Evolutionary conservation across 2,329 filamentous ascomycete species (phyloP).

Genomic region (Xylariaceae sp.): DNA sequence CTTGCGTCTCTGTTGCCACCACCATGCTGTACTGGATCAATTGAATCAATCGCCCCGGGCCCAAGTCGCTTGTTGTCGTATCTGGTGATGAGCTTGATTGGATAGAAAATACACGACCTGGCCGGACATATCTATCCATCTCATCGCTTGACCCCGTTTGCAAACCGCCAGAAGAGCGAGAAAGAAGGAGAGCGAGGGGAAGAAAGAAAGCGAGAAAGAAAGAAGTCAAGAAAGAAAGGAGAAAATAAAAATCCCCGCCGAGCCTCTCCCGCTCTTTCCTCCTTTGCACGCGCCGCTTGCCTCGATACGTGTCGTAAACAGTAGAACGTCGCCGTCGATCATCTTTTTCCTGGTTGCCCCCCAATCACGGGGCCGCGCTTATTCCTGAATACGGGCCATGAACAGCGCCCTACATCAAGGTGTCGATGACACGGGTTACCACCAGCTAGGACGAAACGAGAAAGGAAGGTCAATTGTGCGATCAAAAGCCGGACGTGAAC

Average conservation of each 20-base stretch:
- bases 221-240: background rate
- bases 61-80: background rate
- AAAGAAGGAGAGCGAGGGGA: background rate
- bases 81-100: slow-evolving; percentile 14
- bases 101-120: slow-evolving; percentile 9
- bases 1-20: background rate
- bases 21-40: slow-evolving; percentile 11
- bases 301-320: background rate
- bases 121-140: slow-evolving; percentile 4
- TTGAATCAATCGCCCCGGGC: slow-evolving; percentile 12
- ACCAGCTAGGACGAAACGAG: slow-evolving; percentile 7
- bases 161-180: background rate
- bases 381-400: slow-evolving; percentile 9
- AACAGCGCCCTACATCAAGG: slow-evolving; percentile 7
- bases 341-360: background rate
- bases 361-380: slow-evolving; percentile 2
- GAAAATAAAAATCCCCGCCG: background rate
- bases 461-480: background rate
- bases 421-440: slow-evolving; percentile 14
- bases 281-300: background rate
- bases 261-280: background rate
- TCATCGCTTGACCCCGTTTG: slow-evolving; percentile 1
- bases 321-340: background rate
- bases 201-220: background rate
- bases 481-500: background rate